phyloP scores from a whole-genome alignment of 2,329 filamentous ascomycete species.

The Emergomyces orientalis region DNA sequence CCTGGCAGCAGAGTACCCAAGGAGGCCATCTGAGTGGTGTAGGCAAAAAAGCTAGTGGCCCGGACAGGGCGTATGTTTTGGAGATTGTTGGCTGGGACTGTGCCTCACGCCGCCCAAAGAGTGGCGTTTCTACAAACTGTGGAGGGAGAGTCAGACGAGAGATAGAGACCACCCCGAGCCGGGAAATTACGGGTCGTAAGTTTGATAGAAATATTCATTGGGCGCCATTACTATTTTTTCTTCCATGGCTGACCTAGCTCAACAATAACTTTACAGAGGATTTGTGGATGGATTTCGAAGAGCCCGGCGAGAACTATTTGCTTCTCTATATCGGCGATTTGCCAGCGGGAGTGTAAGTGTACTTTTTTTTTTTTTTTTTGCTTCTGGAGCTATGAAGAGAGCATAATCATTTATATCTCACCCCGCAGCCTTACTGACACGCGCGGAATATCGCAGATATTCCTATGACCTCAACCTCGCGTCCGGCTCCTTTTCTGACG shows the following conservation, averaged over 20 bases:
- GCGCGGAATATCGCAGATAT: neutral
- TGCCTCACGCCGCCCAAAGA: neutral
- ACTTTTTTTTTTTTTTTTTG: neutral
- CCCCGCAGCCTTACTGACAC: neutral
- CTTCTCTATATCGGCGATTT: neutral
- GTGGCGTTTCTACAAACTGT: neutral
- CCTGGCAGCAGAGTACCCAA: slow-evolving; percentile 1
- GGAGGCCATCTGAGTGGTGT: neutral
- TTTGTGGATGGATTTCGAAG: neutral
- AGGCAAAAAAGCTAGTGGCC: neutral
- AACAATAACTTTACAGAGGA: neutral
- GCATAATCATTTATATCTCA: neutral
- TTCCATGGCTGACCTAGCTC: neutral
- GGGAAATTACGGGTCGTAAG: neutral
- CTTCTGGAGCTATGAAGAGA: neutral
- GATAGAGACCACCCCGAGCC: neutral
- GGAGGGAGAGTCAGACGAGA: neutral
- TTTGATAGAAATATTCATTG: too few relatives aligned
- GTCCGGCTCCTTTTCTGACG: neutral
- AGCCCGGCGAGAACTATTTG: neutral
- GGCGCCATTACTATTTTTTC: too few relatives aligned
- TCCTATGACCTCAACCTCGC: neutral
- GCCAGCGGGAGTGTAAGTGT: neutral
- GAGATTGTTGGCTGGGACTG: neutral
- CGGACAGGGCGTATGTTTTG: neutral